Percentiles rank a stretch among this genome's conserved stretches.
Conservation (phyloP, 345 rosid species). For the Euclidium syriacum region DNA sequence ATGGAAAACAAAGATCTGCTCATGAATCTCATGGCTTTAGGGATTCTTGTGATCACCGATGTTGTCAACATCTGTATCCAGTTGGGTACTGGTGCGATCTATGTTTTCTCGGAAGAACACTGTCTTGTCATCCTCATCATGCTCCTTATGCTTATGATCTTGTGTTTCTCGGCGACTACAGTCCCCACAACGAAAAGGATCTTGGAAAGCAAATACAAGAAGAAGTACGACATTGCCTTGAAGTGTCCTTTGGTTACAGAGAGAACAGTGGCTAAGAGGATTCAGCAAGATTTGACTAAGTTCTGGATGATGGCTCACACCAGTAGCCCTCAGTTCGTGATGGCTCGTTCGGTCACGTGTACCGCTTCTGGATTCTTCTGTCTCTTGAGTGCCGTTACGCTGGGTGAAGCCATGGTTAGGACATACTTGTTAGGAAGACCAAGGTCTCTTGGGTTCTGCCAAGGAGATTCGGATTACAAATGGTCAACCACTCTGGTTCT, state of each 20-base stretch:
- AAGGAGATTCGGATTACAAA: slow-evolving; percentile 70
- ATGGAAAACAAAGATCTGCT: slow-evolving; percentile 56
- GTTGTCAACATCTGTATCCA: slow-evolving; percentile 71
- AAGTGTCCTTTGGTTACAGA: slow-evolving; percentile 41
- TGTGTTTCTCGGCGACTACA: slow-evolving; percentile 47
- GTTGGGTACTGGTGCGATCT: slow-evolving; percentile 72
- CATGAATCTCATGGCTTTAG: slow-evolving; percentile 59
- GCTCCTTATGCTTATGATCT: slow-evolving; percentile 45
- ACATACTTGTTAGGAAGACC: slow-evolving; percentile 47
- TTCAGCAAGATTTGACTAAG: slow-evolving; percentile 53
- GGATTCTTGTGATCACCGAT: slow-evolving; percentile 62
- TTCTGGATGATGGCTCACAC: slow-evolving; percentile 96
- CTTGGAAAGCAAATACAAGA: slow-evolving; percentile 45
- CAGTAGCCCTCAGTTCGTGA: slow-evolving; percentile 76
- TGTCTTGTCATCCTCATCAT: slow-evolving; percentile 48
- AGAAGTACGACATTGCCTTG: slow-evolving; percentile 43
- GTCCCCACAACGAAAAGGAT: slow-evolving; percentile 43
- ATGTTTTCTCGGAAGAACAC: slow-evolving; percentile 55
- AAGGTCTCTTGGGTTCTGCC: slow-evolving; percentile 50
- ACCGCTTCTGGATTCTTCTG: slow-evolving; percentile 74
- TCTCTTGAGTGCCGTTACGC: slow-evolving; percentile 46
- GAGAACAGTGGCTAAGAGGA: slow-evolving; percentile 31
- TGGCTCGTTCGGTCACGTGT: slow-evolving; percentile 76
- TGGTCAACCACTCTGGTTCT: slow-evolving; percentile 64
- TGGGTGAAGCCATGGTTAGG: slow-evolving; percentile 64